phyloP scores from a whole-genome alignment of 75 land plant genomes.

The Pseudotsuga menziesii region DNA sequence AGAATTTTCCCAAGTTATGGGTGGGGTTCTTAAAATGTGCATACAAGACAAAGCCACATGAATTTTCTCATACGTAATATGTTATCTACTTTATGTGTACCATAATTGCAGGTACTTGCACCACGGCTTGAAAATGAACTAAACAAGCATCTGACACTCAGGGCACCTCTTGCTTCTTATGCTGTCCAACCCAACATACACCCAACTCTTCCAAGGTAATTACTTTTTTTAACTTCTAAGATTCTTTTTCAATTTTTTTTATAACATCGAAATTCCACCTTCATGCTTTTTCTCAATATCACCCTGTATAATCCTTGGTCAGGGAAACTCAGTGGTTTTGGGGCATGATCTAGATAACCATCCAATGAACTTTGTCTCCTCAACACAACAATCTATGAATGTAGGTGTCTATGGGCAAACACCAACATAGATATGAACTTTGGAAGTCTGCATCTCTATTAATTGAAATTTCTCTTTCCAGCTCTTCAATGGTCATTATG shows the following conservation, averaged over 20 bases:
- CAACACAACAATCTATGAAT: background rate
- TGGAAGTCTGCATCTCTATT: no score
- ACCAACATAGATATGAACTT: no score
- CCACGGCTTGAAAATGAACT: conserved; percentile 92
- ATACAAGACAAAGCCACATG: conserved; percentile 82
- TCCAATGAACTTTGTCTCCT: background rate
- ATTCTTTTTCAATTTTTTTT: background rate
- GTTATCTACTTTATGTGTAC: background rate
- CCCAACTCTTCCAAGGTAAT: conserved; percentile 76
- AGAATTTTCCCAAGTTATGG: conserved; percentile 97
- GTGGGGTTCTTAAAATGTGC: conserved; percentile 96
- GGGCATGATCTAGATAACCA: conserved; percentile 53
- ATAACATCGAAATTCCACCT: background rate
- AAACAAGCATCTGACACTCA: conserved; percentile 51
- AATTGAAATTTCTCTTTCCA: no score
- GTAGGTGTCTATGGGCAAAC: no score
- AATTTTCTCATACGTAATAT: background rate
- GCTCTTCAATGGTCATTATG: no score
- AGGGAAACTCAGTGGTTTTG: conserved; percentile 52
- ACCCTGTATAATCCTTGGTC: conserved; percentile 7
- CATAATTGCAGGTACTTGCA: conserved; percentile 74
- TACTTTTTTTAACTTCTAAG: background rate
- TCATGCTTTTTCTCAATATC: background rate
- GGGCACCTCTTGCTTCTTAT: conserved; percentile 65
- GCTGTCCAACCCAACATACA: conserved; percentile 61